A percentile compares a stretch with the other conserved stretches of the same genome.
Evolutionary conservation across 331 rosid genomes (phyloP).

Genomic region (Rosa hybrid): DNA sequence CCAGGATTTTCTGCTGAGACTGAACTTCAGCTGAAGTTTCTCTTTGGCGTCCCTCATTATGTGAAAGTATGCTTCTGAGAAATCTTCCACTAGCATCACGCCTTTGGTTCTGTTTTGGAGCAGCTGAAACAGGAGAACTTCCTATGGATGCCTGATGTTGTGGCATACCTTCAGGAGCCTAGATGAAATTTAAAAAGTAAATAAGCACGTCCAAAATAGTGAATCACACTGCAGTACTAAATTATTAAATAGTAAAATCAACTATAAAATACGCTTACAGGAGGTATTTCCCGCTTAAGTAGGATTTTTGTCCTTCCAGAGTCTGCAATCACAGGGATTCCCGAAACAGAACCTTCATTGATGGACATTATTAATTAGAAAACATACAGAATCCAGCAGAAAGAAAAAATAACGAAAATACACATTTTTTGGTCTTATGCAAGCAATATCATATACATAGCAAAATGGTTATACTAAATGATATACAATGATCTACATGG

Average conservation of each 20-base stretch:
- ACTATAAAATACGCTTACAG: slow-evolving; percentile 38
- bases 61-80: slow-evolving; percentile 68
- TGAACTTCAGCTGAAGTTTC: slow-evolving; percentile 49
- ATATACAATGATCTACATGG: background rate
- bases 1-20: slow-evolving; percentile 62
- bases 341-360: slow-evolving; percentile 69
- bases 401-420: slow-evolving; percentile 19
- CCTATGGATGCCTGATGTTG: slow-evolving; percentile 53
- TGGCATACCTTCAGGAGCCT: slow-evolving; percentile 46
- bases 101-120: slow-evolving; percentile 65
- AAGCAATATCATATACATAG: background rate
- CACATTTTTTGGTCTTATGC: slow-evolving; percentile 10
- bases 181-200: slow-evolving; percentile 6
- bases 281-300: slow-evolving; percentile 66
- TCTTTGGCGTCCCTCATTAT: slow-evolving; percentile 69
- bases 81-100: slow-evolving; percentile 75
- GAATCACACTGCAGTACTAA: background rate
- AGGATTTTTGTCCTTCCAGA: slow-evolving; percentile 81
- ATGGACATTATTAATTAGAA: slow-evolving; percentile 36
- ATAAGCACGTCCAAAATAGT: background rate
- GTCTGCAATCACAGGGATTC: slow-evolving; percentile 63
- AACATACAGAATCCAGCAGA: slow-evolving; percentile 1
- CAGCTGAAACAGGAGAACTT: slow-evolving; percentile 50
- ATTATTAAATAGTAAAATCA: background rate
- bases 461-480: background rate